Evolutionary conservation across 2,329 filamentous ascomycete genomes (phyloP).

Genomic region (Neonectria punicea): DNA sequence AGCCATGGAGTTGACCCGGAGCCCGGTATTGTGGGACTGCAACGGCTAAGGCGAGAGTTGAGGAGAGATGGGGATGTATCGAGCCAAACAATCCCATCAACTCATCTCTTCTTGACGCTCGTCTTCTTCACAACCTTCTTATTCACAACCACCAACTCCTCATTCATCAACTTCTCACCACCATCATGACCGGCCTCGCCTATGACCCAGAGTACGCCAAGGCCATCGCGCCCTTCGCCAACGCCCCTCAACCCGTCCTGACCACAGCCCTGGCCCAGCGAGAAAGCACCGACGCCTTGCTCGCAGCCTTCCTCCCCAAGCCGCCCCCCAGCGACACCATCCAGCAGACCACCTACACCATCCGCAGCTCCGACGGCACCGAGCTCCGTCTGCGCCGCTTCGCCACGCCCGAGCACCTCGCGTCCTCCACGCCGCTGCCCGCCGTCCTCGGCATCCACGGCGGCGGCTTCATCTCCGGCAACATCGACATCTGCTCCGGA

Average conservation of each 20-base stretch:
- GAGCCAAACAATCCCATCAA: not conserved
- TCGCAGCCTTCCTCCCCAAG: conserved; percentile 18
- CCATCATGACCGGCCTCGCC: conserved; percentile 24
- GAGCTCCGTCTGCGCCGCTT: conserved; percentile 30
- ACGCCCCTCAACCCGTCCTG: conserved; percentile 8
- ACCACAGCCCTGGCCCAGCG: conserved; percentile 31
- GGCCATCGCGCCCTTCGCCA: conserved; percentile 23
- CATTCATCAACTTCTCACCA: not conserved
- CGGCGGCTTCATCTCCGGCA: conserved; percentile 30
- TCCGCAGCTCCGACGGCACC: conserved; percentile 29
- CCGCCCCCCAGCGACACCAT: conserved; percentile 8
- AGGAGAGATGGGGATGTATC: not conserved
- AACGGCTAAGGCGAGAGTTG: too few relatives aligned
- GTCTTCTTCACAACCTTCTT: not conserved
- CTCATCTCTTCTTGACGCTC: too few relatives aligned
- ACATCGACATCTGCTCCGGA: conserved; percentile 18
- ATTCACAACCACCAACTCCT: not conserved
- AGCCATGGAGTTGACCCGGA: not conserved
- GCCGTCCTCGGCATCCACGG: conserved; percentile 31
- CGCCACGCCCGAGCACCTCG: conserved; percentile 20
- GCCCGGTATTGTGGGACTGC: not conserved
- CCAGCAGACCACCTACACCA: conserved; percentile 21
- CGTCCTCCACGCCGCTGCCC: conserved; percentile 22
- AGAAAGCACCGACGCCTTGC: conserved; percentile 13
- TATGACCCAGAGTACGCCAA: conserved; percentile 36